These are phyloP conservation scores for Lichina pygmaea DNA, from an alignment of 495 filamentous ascomycete genomes.

Conservation along the genomic window DNA sequence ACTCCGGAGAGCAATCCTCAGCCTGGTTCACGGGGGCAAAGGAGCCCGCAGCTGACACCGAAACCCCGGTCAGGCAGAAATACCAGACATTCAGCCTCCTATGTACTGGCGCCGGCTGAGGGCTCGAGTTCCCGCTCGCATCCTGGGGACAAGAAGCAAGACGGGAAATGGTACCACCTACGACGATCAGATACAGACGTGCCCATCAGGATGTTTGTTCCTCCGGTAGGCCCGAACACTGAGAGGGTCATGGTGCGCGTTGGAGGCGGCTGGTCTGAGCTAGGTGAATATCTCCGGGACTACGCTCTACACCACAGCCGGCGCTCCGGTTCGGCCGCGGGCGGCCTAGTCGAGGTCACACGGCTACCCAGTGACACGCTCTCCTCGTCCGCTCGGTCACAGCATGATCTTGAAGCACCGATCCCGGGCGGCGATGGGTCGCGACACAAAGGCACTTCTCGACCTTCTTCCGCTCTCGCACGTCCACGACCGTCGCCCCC, in stretches of 20 bases:
- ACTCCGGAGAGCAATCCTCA: background rate
- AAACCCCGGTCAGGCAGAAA: background rate
- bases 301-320: conserved; percentile 74
- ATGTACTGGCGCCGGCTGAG: conserved; percentile 37
- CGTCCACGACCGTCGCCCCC: background rate
- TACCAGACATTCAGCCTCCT: conserved; percentile 21
- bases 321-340: conserved; percentile 16
- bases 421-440: background rate
- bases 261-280: conserved; percentile 86
- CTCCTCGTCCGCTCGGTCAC: background rate
- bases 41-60: no score
- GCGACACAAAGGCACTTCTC: background rate
- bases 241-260: conserved; percentile 94
- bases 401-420: background rate
- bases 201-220: conserved; percentile 80
- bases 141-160: conserved; percentile 14
- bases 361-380: conserved; percentile 18
- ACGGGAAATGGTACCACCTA: conserved; percentile 79
- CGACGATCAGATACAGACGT: conserved; percentile 44
- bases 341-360: conserved; percentile 22
- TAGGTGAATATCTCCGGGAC: conserved; percentile 82
- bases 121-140: conserved; percentile 16
- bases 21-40: background rate
- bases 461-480: background rate
- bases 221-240: conserved; percentile 67